A percentile compares a stretch with the other conserved stretches of the same genome.
Conservation (phyloP, 495 filamentous ascomycete species). For the Aspergillus sparsus region DNA sequence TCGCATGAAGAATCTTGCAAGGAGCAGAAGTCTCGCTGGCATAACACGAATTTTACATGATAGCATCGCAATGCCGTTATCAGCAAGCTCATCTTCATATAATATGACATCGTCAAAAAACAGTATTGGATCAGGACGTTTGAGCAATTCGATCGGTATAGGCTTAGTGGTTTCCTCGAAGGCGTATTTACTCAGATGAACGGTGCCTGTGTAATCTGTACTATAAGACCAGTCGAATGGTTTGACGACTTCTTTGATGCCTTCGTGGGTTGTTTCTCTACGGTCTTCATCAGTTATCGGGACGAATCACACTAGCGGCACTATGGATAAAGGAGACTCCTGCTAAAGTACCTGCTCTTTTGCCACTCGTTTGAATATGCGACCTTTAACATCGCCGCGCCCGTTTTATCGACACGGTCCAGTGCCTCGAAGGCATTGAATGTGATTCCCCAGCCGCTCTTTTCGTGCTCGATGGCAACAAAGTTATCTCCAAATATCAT, state of each 20-base stretch:
- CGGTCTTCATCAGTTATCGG: conserved; percentile 24
- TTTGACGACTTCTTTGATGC: conserved; percentile 89
- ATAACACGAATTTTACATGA: conserved; percentile 91
- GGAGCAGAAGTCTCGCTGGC: conserved; percentile 78
- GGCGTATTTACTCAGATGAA: conserved; percentile 33
- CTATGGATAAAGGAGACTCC: background rate
- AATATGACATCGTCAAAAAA: conserved; percentile 94
- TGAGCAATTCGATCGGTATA: conserved; percentile 83
- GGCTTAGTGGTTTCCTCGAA: conserved; percentile 56
- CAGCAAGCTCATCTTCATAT: conserved; percentile 96
- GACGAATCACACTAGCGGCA: background rate
- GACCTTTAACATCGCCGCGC: conserved; percentile 82
- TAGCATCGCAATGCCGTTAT: conserved; percentile 89
- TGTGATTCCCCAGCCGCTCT: conserved; percentile 67
- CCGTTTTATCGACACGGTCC: conserved; percentile 91
- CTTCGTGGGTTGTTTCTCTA: conserved; percentile 81
- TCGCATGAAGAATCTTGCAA: conserved; percentile 89
- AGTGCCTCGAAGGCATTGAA: conserved; percentile 88
- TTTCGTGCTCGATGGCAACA: conserved; percentile 67
- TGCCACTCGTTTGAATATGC: conserved; percentile 92
- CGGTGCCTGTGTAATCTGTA: conserved; percentile 77
- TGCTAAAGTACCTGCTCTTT: conserved; percentile 59
- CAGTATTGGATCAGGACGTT: conserved; percentile 84
- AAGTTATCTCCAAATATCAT: conserved; percentile 99
- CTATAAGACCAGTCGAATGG: conserved; percentile 98